These are phyloP conservation scores for Puccinellia tenuiflora DNA, from an alignment of 176 grass and related monocot genomes.

Conservation along the genomic window DNA sequence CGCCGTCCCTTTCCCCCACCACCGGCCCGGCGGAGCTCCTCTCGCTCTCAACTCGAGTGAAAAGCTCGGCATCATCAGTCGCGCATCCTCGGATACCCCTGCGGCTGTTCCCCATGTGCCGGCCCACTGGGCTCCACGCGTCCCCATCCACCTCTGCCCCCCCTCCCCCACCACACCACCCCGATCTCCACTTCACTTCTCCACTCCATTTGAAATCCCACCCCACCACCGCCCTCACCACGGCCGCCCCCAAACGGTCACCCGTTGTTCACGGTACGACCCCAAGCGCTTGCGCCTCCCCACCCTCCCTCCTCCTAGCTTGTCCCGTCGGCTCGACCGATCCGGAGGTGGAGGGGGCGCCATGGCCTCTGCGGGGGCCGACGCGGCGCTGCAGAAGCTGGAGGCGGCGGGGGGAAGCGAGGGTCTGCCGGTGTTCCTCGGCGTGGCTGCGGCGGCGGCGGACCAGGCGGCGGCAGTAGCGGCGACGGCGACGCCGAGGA, in stretches of 20 bases:
- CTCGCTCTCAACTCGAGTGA: no score
- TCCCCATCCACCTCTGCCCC: background rate
- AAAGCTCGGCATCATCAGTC: no score
- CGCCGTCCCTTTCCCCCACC: background rate
- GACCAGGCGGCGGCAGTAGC: background rate
- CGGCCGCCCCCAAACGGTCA: slow-evolving; percentile 46
- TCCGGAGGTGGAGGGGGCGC: background rate
- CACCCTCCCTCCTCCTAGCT: background rate
- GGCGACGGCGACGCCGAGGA: slow-evolving; percentile 44
- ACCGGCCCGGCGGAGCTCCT: background rate
- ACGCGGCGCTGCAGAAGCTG: slow-evolving; percentile 44
- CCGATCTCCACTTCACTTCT: background rate
- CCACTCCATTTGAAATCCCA: slow-evolving; percentile 39
- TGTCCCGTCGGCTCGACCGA: background rate
- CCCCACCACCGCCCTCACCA: slow-evolving; percentile 9
- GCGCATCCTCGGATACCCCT: slow-evolving; percentile 65
- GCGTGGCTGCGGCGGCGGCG: slow-evolving; percentile 1
- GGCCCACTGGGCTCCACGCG: slow-evolving; percentile 45
- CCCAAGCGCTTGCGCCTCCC: background rate
- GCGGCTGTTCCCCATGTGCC: slow-evolving; percentile 33
- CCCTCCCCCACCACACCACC: background rate
- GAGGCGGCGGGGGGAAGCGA: slow-evolving; percentile 29
- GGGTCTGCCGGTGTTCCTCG: background rate
- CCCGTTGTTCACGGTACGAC: background rate
- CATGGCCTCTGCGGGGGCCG: slow-evolving; percentile 51